Percentiles rank a stretch among this genome's conserved stretches.
Conservation (phyloP, 345 rosid species). For the Ceriops zippeliana region DNA sequence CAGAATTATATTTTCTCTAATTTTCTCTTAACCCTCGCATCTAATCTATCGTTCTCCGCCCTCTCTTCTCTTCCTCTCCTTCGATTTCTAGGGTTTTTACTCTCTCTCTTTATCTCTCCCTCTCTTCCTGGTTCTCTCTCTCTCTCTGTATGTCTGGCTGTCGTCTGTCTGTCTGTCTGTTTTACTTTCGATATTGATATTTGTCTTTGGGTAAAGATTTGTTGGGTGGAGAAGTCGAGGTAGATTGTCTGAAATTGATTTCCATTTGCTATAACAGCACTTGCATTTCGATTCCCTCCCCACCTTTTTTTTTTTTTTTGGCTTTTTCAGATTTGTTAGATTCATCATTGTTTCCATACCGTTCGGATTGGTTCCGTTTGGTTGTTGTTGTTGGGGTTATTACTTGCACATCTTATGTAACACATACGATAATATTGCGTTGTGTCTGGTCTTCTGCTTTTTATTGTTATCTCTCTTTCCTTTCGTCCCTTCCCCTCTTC, state of each 20-base stretch:
- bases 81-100: not conserved
- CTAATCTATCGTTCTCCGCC: not conserved
- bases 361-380: not conserved
- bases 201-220: no score
- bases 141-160: not conserved
- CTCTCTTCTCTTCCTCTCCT: not conserved
- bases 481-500: no score
- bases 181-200: no score
- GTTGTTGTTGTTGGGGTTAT: not conserved
- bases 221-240: no score
- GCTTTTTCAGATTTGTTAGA: not conserved
- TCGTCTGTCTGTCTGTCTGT: no score
- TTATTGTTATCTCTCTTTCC: not conserved
- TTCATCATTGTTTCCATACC: not conserved
- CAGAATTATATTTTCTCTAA: no score
- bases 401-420: not conserved
- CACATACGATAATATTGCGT: not conserved
- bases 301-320: not conserved
- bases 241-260: no score
- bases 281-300: no score
- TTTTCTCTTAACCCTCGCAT: not conserved
- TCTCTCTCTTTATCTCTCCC: not conserved
- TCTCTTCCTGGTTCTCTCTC: not conserved
- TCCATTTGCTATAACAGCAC: no score
- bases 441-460: not conserved